Evolutionary conservation across 2,329 filamentous ascomycete genomes (phyloP).

Genomic region (Cryphonectria nitschkei): DNA sequence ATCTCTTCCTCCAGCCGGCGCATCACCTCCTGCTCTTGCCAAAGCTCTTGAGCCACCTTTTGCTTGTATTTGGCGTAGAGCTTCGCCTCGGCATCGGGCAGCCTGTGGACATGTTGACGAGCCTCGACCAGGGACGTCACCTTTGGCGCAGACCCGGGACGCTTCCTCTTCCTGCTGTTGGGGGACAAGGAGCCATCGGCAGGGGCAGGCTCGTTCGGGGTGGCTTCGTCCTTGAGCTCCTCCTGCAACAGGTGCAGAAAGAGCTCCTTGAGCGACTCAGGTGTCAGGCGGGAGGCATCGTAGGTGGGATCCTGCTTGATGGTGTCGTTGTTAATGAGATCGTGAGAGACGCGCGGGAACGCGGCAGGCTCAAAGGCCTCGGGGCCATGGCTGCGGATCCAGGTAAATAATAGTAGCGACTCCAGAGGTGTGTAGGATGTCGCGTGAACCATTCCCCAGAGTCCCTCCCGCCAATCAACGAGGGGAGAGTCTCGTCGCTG

Average conservation of each 20-base stretch:
- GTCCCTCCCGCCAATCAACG: slow-evolving; percentile 40
- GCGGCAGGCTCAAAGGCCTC: slow-evolving; percentile 36
- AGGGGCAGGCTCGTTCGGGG: slow-evolving; percentile 39
- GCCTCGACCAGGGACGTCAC: slow-evolving; percentile 69
- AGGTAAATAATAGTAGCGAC: slow-evolving; percentile 41
- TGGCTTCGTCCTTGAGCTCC: slow-evolving; percentile 49
- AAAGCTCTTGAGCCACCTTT: slow-evolving; percentile 69
- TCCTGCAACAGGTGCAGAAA: slow-evolving; percentile 78
- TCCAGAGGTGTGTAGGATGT: slow-evolving; percentile 42
- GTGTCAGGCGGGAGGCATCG: slow-evolving; percentile 73
- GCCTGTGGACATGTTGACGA: slow-evolving; percentile 65
- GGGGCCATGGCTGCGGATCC: slow-evolving; percentile 37
- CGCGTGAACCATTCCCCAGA: slow-evolving; percentile 42
- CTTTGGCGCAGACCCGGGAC: slow-evolving; percentile 60
- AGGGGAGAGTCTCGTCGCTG: slow-evolving; percentile 40
- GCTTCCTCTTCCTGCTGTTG: slow-evolving; percentile 74
- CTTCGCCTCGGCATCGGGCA: slow-evolving; percentile 72
- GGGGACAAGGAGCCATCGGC: slow-evolving; percentile 54
- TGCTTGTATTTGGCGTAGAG: slow-evolving; percentile 77
- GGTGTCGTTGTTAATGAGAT: slow-evolving; percentile 73
- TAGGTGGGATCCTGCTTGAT: slow-evolving; percentile 72
- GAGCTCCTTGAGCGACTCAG: slow-evolving; percentile 77
- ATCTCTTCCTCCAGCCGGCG: slow-evolving; percentile 69
- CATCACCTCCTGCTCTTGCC: slow-evolving; percentile 73
- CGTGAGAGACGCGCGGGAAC: slow-evolving; percentile 49